Evolutionary conservation across 2,329 filamentous ascomycete genomes (phyloP), one percentile per base, ranked within the genome.

Genomic region (Bertia moriformis): DNA sequence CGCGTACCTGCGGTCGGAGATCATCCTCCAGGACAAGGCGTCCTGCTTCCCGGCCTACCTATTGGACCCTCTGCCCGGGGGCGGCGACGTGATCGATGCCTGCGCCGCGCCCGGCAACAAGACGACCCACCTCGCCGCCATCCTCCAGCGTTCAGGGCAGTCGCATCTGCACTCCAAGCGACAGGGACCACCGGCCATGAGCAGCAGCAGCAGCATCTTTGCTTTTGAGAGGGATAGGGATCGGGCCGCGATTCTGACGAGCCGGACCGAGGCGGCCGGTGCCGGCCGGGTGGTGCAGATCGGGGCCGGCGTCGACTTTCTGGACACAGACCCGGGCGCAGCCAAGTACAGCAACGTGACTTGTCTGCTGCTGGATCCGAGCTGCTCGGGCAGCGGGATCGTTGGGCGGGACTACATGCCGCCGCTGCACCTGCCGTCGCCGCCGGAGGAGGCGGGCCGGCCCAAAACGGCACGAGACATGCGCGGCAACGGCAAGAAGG

Each of bases 41-140:
- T 95, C 88, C 1, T 98, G 91, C 53, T 95, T 98, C 51, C 91
- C 91, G 0, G 91, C 89, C 1, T 91, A 91, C 53, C 65, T 98
- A 2, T 65, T 98, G 0, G 69, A 93, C 39, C 76, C 82, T 0
- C 62, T 61, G 0, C 62, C 73, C 5, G 65, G 72, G 41, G 73
- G 80, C 45, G 85, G 85, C 18, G 77, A 91, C 50, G 65, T 93
- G 5, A 73, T 96, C n/a, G 91, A 98, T 57, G 84, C 84, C 0
- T 96, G 89, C 54, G 85, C 91, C 0, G 91, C 91, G 1, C 91
- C 91, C 1, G 91, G 91, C 4, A 98, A 98, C 58, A 98, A 98
- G 61, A 96, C 91, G 1, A 96, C 89, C 4, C 91, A 96, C 56
- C 61, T 93, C 37, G 87, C 88, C 1, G 82, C 86, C 2, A 73